Evolutionary conservation across 73 alveolate species (phyloP), one percentile per base, ranked within the genome.

Genomic region (Paraurostyla sp.): DNA sequence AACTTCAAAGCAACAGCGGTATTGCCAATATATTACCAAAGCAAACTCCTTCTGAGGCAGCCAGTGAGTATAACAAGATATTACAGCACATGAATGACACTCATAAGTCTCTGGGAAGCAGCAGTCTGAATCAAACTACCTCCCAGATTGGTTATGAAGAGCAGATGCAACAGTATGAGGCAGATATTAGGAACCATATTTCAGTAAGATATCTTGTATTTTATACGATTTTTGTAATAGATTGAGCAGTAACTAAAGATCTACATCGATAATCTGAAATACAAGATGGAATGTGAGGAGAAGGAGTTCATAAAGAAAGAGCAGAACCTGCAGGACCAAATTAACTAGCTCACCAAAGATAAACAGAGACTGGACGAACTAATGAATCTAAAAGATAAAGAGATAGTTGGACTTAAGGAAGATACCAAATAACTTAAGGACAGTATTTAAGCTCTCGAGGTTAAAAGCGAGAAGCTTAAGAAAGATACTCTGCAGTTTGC

Each of bases 61-160:
- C 9, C 13, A 65, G 58, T 65, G 82, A 65, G 1, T 65, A 65
- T 38, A 65, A 65, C 46, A 32, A 38, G 41, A 22, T 65, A 40
- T 1, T 38, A 6, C 2, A 65, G 2, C 32, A 38, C 36, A 65
- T 38, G 13, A 33, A 65, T 27, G 69, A 54, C 13, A 36, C 82
- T 6, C 35, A 38, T 38, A 65, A 65, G 41, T 65, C 82, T 40
- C 7, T 40, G 32, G 6, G 16, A 1, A 65, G 82, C 46, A 54
- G 23, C 23, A 20, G 40, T 9, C 42, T 65, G 0, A 65, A 65
- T 40, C 56, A 65, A 1, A 65, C 82, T 1, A 65, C 82, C 51
- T 71, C 93, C 1, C 75, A 83, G 38, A 69, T 71, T 32, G 93
- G 83, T 22, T 85, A 85, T 75, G 93, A 85, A 51, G 85, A 85